Base-by-base conservation (phyloP, 257 asterid genomes). In the Nicotiana tabacum region DNA sequence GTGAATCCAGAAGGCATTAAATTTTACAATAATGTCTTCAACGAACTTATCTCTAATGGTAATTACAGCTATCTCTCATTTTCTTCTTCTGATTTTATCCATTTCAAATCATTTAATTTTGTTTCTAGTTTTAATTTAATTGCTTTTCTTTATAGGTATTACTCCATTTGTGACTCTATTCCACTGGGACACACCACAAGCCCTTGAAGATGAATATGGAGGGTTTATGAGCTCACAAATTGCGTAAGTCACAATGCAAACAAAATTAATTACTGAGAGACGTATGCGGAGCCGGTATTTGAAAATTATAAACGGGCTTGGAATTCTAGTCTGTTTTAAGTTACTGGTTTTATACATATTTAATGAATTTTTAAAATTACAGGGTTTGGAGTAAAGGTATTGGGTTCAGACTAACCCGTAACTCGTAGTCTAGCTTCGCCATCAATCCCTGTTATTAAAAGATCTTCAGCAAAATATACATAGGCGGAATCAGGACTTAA, bases 1-100 rank as follows among this genome's bases (percentile, higher is more conserved):
- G 58, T 88, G 15, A 88, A 86, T 72, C 43, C 37, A 64, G 85
- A 83, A 83, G 91, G 90, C 24, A 81, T 88, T 48, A 58, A 88
- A n/a, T 89, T 77, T 78, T 89, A 89, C 74, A 87, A 83, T 27
- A 57, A 87, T 68, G 83, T 89, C 6, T 70, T 89, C 24, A 69
- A 85, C 39, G 61, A 66, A 30, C 55, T 85, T n/a, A 11, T 85
- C 1, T 53, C 81, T 18, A 70, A 82, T 13, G 84, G 84, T 82
- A 55, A 67, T 33, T 65, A 5, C 9, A 65, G 9, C 69, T 27
- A 7, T 27, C 33, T 61, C 39, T 65, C 37, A 64, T 64, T 64
- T 6, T 27, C 9, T 33, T 27, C 37, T 10, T 27, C 18, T 64
- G 18, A 64, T 64, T 64, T 29, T 64, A 64, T 64, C 37, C 37